Conservation (phyloP, 352 stramenopile species). For the Phytopythium sindhum region DNA sequence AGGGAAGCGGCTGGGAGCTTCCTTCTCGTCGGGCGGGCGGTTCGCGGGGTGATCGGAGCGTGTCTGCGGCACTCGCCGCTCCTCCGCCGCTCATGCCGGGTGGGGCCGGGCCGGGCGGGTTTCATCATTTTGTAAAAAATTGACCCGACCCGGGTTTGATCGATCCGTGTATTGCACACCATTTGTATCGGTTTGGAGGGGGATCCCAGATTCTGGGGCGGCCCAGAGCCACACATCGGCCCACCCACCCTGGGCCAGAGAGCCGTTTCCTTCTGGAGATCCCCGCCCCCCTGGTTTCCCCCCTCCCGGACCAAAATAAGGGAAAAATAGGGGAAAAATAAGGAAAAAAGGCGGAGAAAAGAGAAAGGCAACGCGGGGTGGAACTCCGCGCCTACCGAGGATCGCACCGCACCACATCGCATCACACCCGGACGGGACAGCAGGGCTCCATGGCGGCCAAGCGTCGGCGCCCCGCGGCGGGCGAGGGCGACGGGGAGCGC, state of each 20-base stretch:
- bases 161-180: neutral
- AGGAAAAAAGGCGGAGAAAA: neutral
- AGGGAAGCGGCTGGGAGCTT: neutral
- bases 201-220: conserved; percentile 16
- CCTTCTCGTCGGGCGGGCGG: neutral
- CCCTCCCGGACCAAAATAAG: neutral
- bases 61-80: neutral
- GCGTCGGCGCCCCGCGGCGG: neutral
- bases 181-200: neutral
- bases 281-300: neutral
- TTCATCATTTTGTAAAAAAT: neutral
- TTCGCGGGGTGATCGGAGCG: neutral
- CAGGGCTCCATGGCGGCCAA: conserved; percentile 4
- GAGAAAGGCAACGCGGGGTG: conserved; percentile 1
- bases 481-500: conserved; percentile 9
- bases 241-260: conserved; percentile 3
- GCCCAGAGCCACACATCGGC: conserved; percentile 10
- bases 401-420: neutral
- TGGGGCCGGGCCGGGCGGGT: neutral
- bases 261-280: conserved; percentile 21
- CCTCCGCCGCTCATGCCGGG: conserved; percentile 2
- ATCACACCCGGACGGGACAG: neutral
- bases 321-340: neutral
- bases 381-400: neutral
- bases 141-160: neutral